Evolutionary conservation across 148 eudicot genomes (phyloP).

Genomic region (Rheum nobile): DNA sequence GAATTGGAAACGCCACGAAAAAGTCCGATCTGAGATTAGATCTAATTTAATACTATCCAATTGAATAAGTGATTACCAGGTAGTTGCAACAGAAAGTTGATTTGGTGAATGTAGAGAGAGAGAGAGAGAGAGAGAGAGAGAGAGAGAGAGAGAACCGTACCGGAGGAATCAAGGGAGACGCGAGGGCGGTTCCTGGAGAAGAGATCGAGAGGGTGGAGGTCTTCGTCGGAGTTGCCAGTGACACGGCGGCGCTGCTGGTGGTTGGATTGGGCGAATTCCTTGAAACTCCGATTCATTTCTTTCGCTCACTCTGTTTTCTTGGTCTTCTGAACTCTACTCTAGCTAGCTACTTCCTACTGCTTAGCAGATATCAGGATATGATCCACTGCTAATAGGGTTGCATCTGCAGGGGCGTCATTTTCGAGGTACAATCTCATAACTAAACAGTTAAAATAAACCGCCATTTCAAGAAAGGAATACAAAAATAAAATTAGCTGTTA

Average conservation of each 20-base stretch:
- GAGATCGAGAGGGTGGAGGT: slow-evolving; percentile 33
- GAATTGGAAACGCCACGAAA: neutral
- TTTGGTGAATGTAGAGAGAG: neutral
- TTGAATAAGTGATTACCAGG: neutral
- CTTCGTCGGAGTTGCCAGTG: slow-evolving; percentile 18
- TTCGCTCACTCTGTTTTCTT: neutral
- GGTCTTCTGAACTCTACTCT: neutral
- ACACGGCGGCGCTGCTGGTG: slow-evolving; percentile 20
- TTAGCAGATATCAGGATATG: neutral
- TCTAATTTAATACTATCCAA: neutral
- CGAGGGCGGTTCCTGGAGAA: slow-evolving; percentile 46
- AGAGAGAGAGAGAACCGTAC: slow-evolving; percentile 7
- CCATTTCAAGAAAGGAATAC: neutral
- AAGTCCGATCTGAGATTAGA: neutral
- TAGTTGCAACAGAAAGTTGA: neutral
- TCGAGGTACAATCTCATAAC: neutral
- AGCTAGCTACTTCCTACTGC: neutral
- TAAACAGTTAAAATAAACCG: neutral
- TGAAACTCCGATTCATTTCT: slow-evolving; percentile 6
- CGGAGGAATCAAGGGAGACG: slow-evolving; percentile 27
- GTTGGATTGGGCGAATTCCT: slow-evolving; percentile 6
- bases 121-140: neutral
- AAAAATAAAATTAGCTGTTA: neutral
- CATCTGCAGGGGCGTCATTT: neutral
- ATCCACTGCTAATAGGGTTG: neutral